Evolutionary conservation across 495 filamentous ascomycete genomes (phyloP).

Genomic region (Aspergillus sparsus): DNA sequence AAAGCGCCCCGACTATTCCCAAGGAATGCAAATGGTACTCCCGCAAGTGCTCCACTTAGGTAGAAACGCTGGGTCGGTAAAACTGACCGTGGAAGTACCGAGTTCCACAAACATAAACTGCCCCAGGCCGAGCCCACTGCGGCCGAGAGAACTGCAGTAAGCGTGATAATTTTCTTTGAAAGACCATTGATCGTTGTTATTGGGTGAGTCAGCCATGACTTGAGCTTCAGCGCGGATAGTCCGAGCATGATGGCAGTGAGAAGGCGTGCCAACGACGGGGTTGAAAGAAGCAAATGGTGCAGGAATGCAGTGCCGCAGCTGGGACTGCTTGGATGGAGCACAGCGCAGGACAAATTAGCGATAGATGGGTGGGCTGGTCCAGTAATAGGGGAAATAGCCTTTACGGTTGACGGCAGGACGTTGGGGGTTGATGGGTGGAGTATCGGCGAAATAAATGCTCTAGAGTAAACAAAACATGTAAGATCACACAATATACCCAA

Average conservation of each 20-base stretch:
- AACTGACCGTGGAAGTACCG: conserved; percentile 68
- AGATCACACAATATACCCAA: not conserved
- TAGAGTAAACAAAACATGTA: conserved; percentile 21
- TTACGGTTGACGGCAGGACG: conserved; percentile 65
- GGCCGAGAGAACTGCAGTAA: conserved; percentile 73
- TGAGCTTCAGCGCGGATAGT: conserved; percentile 66
- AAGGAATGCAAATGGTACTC: conserved; percentile 74
- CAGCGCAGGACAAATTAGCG: conserved; percentile 78
- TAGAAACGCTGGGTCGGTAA: conserved; percentile 85
- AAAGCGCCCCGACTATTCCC: conserved; percentile 63
- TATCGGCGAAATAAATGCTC: conserved; percentile 79
- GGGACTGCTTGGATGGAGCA: conserved; percentile 86
- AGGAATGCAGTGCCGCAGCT: conserved; percentile 84
- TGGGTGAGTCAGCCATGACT: conserved; percentile 64
- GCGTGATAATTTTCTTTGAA: conserved; percentile 61
- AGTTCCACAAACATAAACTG: conserved; percentile 82
- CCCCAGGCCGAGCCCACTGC: conserved; percentile 82
- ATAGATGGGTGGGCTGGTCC: conserved; percentile 83
- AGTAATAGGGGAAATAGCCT: conserved; percentile 72
- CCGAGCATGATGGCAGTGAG: conserved; percentile 70
- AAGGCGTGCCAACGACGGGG: conserved; percentile 75
- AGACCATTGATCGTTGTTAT: conserved; percentile 63
- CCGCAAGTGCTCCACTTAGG: conserved; percentile 80
- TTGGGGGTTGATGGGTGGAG: conserved; percentile 70
- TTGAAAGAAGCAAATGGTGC: conserved; percentile 76